Conservation (phyloP, 2,329 filamentous ascomycete genomes). For the Xylaria sp. region DNA sequence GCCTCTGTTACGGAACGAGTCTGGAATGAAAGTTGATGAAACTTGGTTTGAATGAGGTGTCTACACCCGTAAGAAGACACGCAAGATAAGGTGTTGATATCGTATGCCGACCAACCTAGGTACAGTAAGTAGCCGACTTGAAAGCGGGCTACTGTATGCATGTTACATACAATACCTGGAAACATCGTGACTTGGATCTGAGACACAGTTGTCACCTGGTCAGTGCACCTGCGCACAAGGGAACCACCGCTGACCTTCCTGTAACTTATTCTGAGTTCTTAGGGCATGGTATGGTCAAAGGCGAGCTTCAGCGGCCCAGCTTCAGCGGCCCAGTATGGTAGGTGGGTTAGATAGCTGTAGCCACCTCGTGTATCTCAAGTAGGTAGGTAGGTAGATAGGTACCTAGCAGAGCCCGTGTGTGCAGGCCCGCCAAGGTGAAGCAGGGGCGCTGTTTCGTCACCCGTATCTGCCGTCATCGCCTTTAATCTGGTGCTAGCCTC, state of each 20-base stretch:
- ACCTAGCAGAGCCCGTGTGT: not conserved
- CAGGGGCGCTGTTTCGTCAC: slow-evolving; percentile 22
- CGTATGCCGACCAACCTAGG: too few species aligned
- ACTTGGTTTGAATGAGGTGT: not conserved
- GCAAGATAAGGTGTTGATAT: too few species aligned
- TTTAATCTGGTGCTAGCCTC: slow-evolving; percentile 24
- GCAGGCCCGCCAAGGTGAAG: slow-evolving; percentile 3
- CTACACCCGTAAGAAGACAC: not conserved
- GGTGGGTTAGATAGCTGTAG: too few species aligned
- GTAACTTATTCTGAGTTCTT: too few species aligned
- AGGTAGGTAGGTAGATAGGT: too few species aligned
- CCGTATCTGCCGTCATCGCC: slow-evolving; percentile 33
- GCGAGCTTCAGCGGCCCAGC: too few species aligned
- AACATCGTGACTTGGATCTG: not conserved
- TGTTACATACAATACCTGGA: too few species aligned
- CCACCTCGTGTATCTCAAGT: too few species aligned
- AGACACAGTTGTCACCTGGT: slow-evolving; percentile 7
- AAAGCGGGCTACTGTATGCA: not conserved
- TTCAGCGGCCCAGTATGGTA: too few species aligned
- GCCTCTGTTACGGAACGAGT: not conserved
- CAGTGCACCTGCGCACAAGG: not conserved
- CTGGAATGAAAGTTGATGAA: slow-evolving; percentile 1
- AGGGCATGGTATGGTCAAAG: too few species aligned
- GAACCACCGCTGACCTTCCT: too few species aligned
- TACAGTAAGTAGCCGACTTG: not conserved